Evolutionary conservation across 371 early-diverging fungal genomes (phyloP).

Genomic region (Mucor ambiguus): DNA sequence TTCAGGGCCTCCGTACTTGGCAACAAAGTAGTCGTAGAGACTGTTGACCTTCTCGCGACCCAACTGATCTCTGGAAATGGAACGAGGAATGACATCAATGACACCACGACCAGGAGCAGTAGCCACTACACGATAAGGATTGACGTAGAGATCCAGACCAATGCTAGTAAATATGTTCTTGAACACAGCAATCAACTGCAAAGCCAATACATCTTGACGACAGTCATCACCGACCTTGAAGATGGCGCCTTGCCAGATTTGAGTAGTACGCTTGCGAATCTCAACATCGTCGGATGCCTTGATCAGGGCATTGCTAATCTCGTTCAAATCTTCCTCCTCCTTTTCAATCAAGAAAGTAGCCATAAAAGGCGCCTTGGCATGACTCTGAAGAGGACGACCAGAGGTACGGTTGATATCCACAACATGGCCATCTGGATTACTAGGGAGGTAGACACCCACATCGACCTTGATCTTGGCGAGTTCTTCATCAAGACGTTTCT

Average conservation of each 20-base stretch:
- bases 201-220: constrained; percentile 97
- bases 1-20: constrained; percentile 92
- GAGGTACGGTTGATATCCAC: constrained; percentile 95
- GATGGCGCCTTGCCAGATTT: constrained; percentile 83
- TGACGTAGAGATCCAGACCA: constrained; percentile 95
- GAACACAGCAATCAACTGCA: constrained; percentile 98
- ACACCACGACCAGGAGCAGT: constrained; percentile 98
- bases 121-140: constrained; percentile 98
- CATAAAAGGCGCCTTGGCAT: constrained; percentile 99
- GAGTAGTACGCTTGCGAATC: constrained; percentile 15
- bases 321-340: constrained; percentile 51
- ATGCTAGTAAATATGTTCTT: constrained; percentile 93
- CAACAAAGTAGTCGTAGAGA: constrained; percentile 93
- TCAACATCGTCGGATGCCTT: constrained; percentile 20
- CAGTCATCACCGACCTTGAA: constrained; percentile 99
- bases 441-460: constrained; percentile 97
- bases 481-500: constrained; percentile 91
- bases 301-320: neutral
- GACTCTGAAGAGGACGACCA: constrained; percentile 96
- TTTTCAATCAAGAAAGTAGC: constrained; percentile 95
- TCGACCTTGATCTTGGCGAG: constrained; percentile 93
- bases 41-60: constrained; percentile 98
- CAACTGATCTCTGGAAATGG: constrained; percentile 97
- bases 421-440: constrained; percentile 95
- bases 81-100: constrained; percentile 98